Evolutionary conservation across 1,284 basidiomycete species (phyloP).

Genomic region (Trichosporon asahii): DNA sequence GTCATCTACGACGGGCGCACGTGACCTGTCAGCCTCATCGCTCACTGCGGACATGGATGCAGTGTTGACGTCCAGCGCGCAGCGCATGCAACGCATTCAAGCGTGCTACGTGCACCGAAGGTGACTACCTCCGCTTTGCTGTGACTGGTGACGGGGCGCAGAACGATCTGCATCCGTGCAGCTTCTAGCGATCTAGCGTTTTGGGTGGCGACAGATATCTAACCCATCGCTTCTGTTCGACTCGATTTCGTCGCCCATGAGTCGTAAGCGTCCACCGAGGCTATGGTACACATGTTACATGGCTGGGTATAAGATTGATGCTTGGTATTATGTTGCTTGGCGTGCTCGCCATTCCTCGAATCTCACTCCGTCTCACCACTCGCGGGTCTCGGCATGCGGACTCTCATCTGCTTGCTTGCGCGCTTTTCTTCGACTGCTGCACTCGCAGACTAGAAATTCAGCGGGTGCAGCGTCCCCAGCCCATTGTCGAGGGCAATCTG

Average conservation of each 20-base stretch:
- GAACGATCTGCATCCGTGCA: neutral
- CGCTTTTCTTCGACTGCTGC: no score
- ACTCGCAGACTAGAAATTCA: neutral
- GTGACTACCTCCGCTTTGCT: neutral
- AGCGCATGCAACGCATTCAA: no score
- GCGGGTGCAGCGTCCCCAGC: neutral
- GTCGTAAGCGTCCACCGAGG: neutral
- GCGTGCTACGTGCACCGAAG: no score
- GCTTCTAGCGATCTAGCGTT: neutral
- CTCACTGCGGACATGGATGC: neutral
- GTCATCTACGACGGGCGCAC: neutral
- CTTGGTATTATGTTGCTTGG: neutral
- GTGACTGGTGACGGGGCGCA: no score
- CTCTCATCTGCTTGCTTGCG: neutral
- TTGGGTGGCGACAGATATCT: neutral
- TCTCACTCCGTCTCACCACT: no score
- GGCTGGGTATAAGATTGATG: neutral
- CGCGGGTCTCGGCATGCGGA: no score
- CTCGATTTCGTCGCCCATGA: neutral
- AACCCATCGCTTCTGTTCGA: neutral
- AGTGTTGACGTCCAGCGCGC: neutral
- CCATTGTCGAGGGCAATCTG: conserved; percentile 15
- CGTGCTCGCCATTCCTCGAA: neutral
- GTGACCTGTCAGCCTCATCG: neutral
- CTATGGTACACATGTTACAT: neutral